phyloP scores from a whole-genome alignment of 164 flowering plant species.

The Buxus sempervirens region DNA sequence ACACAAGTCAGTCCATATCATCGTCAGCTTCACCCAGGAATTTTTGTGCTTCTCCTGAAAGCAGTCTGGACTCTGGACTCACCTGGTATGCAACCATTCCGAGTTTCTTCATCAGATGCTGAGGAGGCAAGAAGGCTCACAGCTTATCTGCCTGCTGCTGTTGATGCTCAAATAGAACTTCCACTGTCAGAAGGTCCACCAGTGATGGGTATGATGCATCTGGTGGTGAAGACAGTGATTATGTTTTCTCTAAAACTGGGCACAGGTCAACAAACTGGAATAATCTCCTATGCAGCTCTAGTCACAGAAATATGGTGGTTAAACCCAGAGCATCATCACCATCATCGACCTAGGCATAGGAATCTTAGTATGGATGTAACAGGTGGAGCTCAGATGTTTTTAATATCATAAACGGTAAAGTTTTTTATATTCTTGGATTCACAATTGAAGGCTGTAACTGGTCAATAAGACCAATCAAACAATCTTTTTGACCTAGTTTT shows the following conservation, averaged over 20 bases:
- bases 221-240: conserved; percentile 96
- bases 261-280: conserved; percentile 68
- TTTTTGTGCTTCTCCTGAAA: conserved; percentile 83
- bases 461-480: background rate
- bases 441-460: conserved; percentile 13
- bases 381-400: conserved; percentile 4
- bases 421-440: conserved; percentile 32
- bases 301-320: conserved; percentile 34
- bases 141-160: conserved; percentile 28
- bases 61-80: conserved; percentile 78
- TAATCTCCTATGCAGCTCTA: conserved; percentile 42
- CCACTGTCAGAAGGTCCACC: conserved; percentile 74
- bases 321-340: conserved; percentile 41
- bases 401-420: conserved; percentile 6
- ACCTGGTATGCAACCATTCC: conserved; percentile 77
- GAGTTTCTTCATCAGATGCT: conserved; percentile 74
- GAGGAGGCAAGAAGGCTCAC: conserved; percentile 59
- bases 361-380: conserved; percentile 24
- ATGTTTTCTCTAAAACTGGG: conserved; percentile 52
- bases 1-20: conserved; percentile 68
- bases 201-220: conserved; percentile 97
- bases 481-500: conserved; percentile 1
- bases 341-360: conserved; percentile 39
- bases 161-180: conserved; percentile 36
- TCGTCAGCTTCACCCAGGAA: conserved; percentile 47